Evolutionary conservation across 352 stramenopile genomes (phyloP).

Genomic region (Aphanomyces cochlioides): DNA sequence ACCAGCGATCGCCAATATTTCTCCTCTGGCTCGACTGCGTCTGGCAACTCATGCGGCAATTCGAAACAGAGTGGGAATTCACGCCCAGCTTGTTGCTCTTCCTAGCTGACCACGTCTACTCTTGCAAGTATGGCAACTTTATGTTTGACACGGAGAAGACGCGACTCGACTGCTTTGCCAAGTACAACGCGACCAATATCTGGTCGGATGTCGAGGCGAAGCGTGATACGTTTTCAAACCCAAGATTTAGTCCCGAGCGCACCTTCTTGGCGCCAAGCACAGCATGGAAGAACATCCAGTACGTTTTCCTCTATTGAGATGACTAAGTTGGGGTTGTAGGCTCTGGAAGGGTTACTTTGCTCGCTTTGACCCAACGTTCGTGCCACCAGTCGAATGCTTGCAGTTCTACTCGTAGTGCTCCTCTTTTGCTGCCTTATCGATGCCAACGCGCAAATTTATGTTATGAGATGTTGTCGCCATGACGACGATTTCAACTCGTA

Average conservation of each 20-base stretch:
- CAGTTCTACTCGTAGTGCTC: conserved; percentile 55
- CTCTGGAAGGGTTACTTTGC: conserved; percentile 85
- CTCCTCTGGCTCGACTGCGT: conserved; percentile 98
- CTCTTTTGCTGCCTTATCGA: too few relatives aligned
- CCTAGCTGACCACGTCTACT: conserved; percentile 95
- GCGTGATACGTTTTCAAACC: conserved; percentile 66
- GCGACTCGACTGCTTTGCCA: conserved; percentile 54
- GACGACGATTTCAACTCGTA: too few relatives aligned
- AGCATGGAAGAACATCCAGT: conserved; percentile 88
- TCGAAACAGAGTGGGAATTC: conserved; percentile 97
- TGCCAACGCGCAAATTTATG: too few relatives aligned
- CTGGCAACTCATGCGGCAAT: conserved; percentile 96
- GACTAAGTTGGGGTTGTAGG: conserved; percentile 34
- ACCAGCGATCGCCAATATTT: conserved; percentile 98
- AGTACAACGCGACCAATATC: conserved; percentile 70
- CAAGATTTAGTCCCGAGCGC: conserved; percentile 51
- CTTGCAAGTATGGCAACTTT: conserved; percentile 97
- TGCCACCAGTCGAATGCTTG: conserved; percentile 58
- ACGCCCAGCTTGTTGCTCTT: conserved; percentile 90
- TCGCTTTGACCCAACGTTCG: conserved; percentile 73
- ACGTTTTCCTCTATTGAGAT: conserved; percentile 31
- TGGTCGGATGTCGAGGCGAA: conserved; percentile 77
- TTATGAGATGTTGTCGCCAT: too few relatives aligned
- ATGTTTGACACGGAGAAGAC: conserved; percentile 94
- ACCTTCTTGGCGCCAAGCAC: conserved; percentile 63